Evolutionary conservation across 2,329 filamentous ascomycete genomes (phyloP), one percentile per base, ranked within the genome.

Genomic region (Penicillium sp.): DNA sequence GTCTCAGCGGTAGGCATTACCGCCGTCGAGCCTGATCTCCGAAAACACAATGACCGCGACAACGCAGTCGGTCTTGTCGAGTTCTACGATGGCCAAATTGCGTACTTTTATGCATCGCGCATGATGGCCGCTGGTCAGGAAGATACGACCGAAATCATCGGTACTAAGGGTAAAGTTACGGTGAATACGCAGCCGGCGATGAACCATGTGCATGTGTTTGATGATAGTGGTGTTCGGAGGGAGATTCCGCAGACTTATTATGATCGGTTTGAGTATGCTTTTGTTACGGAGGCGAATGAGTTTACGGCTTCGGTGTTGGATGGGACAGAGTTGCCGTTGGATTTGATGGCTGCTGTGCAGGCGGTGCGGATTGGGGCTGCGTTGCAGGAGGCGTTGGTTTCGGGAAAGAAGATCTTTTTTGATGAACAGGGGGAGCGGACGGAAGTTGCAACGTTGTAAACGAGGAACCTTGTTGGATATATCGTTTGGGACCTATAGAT

Each of bases 111-210:
- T 73, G 82, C 81, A 45, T 85, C 81, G 10, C 81, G 88, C 15
- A 90, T 89, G 85, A 90, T 90, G 84, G 85, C 87, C 0, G 84
- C 85, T 0, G 88, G 88, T 0, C 88, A 90, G 74, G 85, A 89
- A 64, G 88, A 90, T 72, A 85, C 82, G 61, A 89, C 88, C 0
- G 88, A 90, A 76, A 84, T 90, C 64, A 87, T 90, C 58, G 88
- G 88, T 13, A 90, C 88, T 1, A 81, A 84, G 67, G 88, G 88
- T 24, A 90, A 90, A 73, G 69, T 90, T 4, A 77, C 81, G 0
- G 80, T 90, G 63, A 90, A 90, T 68, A 82, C 81, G 0, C 83
- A 88, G 68, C 88, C 88, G 5, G 76, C 78, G 37, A 74, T 79
- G 7, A 85, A 85, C 59, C 78, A 88, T 19, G 83, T 90, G 10